Evolutionary conservation across 2,329 filamentous ascomycete species (phyloP), one percentile per base, ranked within the genome.

Genomic region (Polychaeton citri): DNA sequence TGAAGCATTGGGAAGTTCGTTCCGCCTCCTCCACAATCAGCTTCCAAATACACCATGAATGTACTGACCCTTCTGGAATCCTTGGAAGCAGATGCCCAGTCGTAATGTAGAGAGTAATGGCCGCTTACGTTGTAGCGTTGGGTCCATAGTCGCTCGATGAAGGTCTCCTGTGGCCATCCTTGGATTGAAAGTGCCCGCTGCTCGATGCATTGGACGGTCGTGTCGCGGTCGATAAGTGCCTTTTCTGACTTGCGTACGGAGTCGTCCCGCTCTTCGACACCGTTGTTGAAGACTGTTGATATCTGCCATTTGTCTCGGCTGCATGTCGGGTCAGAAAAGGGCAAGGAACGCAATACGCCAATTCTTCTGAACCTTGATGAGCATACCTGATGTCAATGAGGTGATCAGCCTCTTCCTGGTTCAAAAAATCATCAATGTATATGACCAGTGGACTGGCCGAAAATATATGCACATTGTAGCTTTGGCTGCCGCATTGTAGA

Each of bases 11-110:
- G 73, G 38, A 78, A 78, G 45, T 75, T 66, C 16, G 74, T 78
- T 3, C 72, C 74, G 2, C 74, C 74, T 2, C 74, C 74, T 12
- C 59, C 60, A 42, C 70, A 72, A 32, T 69, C 57, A 5, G 55
- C 65, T 6, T 59, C 54, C 1, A 77, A 51, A 47, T 76, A 78
- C 1, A 77, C 73, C 71, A 77, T 76, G 46, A 77, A 77, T 2
- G 65, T 73, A 37, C 65, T 72, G 5, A 71, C 54, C 0, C 74
- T 58, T 21, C 54, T 32, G 3, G 51, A 45, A 2, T 34, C 38
- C 19, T 48, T 48, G 4, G 42, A 59, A 39, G 38, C 52, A 35
- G 37, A 43, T 26, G 62, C 63, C 71, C 72, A 76, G 53, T 78
- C 74, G 49, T 69, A 77, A 44, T 76, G 72, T 41, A 72, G 64